phyloP scores from a whole-genome alignment of 73 alveolate species.

The Symbiodinium pilosum region DNA sequence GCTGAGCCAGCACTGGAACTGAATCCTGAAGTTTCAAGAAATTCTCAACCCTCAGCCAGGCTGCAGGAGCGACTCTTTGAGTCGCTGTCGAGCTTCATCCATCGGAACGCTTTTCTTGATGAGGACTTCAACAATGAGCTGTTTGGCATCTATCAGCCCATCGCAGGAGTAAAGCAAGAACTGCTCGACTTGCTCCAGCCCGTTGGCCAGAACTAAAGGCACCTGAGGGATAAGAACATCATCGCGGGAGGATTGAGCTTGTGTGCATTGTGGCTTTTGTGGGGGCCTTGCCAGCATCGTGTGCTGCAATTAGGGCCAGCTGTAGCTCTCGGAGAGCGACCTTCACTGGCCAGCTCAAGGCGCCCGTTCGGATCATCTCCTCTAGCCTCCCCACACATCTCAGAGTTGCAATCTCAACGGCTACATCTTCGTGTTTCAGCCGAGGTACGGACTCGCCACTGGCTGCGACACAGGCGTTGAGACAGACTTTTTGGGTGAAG shows the following conservation, averaged over 20 bases:
- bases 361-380: conserved; percentile 42
- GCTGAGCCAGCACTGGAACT: no score
- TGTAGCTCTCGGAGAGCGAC: conserved; percentile 27
- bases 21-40: no score
- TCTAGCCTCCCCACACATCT: background rate
- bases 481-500: background rate
- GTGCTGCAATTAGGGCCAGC: conserved; percentile 66
- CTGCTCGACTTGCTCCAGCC: conserved; percentile 70
- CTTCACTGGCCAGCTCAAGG: conserved; percentile 47
- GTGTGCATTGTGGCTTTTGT: background rate
- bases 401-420: background rate
- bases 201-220: conserved; percentile 61
- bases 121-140: conserved; percentile 58
- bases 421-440: background rate
- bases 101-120: conserved; percentile 43
- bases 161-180: conserved; percentile 67
- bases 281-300: conserved; percentile 68
- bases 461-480: background rate
- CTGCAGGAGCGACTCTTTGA: conserved; percentile 33
- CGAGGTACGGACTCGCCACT: background rate
- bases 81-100: conserved; percentile 68
- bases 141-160: conserved; percentile 78
- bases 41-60: no score
- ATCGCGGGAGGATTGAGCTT: background rate
- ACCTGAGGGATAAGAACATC: conserved; percentile 5